Base-by-base conservation (phyloP, 768 basidiomycete species). In the Kwoniella dejecticola region DNA sequence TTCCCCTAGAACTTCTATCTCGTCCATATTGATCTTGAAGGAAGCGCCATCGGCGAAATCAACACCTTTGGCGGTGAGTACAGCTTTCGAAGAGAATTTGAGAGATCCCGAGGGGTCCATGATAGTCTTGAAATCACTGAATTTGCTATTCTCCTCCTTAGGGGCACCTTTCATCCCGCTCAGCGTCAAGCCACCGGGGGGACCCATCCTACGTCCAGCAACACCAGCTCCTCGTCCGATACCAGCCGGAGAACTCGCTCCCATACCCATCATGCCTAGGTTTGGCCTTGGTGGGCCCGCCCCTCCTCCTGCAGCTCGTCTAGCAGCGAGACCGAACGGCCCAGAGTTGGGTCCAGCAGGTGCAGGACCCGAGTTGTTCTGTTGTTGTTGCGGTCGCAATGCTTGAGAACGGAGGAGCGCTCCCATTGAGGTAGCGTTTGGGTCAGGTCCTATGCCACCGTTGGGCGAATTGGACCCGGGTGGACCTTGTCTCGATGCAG, bases 41-140 rank as follows among this genome's bases (percentile, higher is more conserved):
- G 89, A 91, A 42, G 88, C 85, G 44, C 96, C 96, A 67, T 87
- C 91, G 27, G 87, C 88, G 78, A 99, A 99, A 69, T 89, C 86
- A 38, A 89, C 88, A 57, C 96, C 96, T 23, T 87, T 82, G 0
- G 93, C 88, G 72, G 95, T 90, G 11, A 99, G 79, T 38, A 98
- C 86, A 4, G 96, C 96, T 76, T 97, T 98, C 54, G 90, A 90
- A 23, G 84, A 85, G 73, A 98, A 99, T 74, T 91, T 92, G 68
- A 99, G 87, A 0, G 87, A 87, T n/a, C 96, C 96, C 1, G 91
- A 93, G 0, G 94, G 92, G 81, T 99, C 95, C 63, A 96, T 91
- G 71, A 96, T 94, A 81, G 88, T 91, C 63, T 87, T 86, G 79
- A 97, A 96, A 76, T 92, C 95, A 30, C 89, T 83, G 81, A 98